Percentiles rank a stretch among this genome's conserved stretches.
Evolutionary conservation across 2,329 filamentous ascomycete genomes (phyloP).

Genomic region (Talaromyces sp.): DNA sequence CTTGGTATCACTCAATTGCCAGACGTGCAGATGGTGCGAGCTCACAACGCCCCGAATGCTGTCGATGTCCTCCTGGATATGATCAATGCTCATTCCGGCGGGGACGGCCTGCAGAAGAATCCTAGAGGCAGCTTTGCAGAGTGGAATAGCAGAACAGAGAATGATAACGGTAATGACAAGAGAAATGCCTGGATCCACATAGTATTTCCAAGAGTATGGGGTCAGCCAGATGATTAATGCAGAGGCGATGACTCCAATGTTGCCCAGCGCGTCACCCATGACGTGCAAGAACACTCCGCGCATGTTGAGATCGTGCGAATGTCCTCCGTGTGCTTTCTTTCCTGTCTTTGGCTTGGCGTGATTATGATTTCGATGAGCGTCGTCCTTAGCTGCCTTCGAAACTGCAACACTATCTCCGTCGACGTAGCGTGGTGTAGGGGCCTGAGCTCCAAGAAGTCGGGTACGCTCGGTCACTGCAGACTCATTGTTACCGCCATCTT

Average conservation of each 20-base stretch:
- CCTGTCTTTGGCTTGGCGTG: slow-evolving; percentile 68
- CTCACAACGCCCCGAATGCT: slow-evolving; percentile 78
- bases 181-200: slow-evolving; percentile 88
- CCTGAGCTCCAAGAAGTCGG: slow-evolving; percentile 41
- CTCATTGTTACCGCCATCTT: slow-evolving; percentile 54
- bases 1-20: slow-evolving; percentile 95
- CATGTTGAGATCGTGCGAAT: slow-evolving; percentile 80
- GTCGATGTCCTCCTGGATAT: slow-evolving; percentile 90
- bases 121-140: slow-evolving; percentile 57
- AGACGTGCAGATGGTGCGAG: slow-evolving; percentile 95
- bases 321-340: slow-evolving; percentile 51
- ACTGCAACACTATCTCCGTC: slow-evolving; percentile 25
- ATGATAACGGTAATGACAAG: slow-evolving; percentile 84
- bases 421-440: slow-evolving; percentile 35
- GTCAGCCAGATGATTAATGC: slow-evolving; percentile 90
- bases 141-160: slow-evolving; percentile 50
- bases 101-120: slow-evolving; percentile 94
- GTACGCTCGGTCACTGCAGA: slow-evolving; percentile 47
- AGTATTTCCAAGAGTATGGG: slow-evolving; percentile 73
- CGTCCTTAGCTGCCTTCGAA: slow-evolving; percentile 21
- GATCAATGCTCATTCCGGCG: slow-evolving; percentile 78
- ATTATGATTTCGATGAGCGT: slow-evolving; percentile 68
- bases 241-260: slow-evolving; percentile 53
- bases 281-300: slow-evolving; percentile 67
- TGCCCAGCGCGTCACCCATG: slow-evolving; percentile 47